phyloP scores from a whole-genome alignment of 139 green algal species.

The Diplosphaera chodatii region DNA sequence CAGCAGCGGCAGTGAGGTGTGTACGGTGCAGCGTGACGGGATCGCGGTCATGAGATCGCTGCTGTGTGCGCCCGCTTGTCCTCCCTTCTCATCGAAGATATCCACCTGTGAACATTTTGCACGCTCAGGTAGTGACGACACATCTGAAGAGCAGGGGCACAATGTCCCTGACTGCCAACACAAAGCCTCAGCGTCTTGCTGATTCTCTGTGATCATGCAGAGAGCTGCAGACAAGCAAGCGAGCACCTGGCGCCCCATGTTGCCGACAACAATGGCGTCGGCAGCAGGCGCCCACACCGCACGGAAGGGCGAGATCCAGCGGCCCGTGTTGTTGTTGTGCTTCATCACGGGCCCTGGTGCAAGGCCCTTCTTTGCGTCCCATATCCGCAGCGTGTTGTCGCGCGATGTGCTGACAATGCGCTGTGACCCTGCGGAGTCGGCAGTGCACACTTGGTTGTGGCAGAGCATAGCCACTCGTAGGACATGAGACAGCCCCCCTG shows the following conservation, averaged over 20 bases:
- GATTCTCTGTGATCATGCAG: too few species aligned
- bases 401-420: conserved; percentile 51
- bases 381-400: conserved; percentile 65
- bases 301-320: conserved; percentile 46
- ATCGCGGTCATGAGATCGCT: conserved; percentile 56
- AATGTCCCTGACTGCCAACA: too few species aligned
- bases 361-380: conserved; percentile 34
- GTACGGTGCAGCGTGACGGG: conserved; percentile 27
- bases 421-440: conserved; percentile 41
- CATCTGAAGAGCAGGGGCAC: too few species aligned
- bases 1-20: conserved; percentile 27
- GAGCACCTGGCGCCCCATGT: conserved; percentile 44
- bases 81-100: conserved; percentile 22
- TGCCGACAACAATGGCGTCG: conserved; percentile 35
- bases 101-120: too few species aligned
- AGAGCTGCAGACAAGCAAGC: too few species aligned
- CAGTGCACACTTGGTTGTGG: too few species aligned
- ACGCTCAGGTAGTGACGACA: too few species aligned
- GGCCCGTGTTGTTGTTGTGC: conserved; percentile 65
- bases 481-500: too few species aligned
- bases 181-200: too few species aligned
- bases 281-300: conserved; percentile 25
- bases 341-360: conserved; percentile 10
- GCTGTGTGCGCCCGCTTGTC: conserved; percentile 21
- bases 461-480: too few species aligned